phyloP scores from a whole-genome alignment of 2,329 filamentous ascomycete species.

The Colletotrichum australisinense region DNA sequence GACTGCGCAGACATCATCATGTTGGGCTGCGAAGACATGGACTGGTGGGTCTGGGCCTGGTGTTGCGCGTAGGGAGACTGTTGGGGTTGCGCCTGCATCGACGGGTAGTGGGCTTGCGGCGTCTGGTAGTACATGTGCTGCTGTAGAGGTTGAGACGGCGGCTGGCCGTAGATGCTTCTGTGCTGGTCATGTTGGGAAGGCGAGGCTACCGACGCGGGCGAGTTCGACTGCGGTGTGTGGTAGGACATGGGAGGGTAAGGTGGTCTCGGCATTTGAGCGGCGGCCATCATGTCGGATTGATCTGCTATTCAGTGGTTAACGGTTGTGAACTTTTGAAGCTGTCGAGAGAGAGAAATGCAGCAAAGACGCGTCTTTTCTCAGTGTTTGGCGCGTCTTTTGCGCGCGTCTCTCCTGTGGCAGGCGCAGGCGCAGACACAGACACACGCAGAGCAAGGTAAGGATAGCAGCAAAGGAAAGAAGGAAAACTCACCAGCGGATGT shows the following conservation, averaged over 20 bases:
- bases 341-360: not conserved
- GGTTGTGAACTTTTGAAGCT: conserved; percentile 33
- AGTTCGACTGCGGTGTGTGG: conserved; percentile 95
- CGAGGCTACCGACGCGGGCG: conserved; percentile 91
- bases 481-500: conserved; percentile 81
- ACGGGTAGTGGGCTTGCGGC: conserved; percentile 71
- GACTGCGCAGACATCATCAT: conserved; percentile 75
- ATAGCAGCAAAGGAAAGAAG: not conserved
- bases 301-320: conserved; percentile 49
- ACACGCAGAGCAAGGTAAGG: not conserved
- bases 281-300: conserved; percentile 76
- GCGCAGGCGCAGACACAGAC: not conserved
- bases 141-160: conserved; percentile 81
- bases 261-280: conserved; percentile 76
- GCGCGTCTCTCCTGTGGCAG: not conserved
- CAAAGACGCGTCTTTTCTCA: conserved; percentile 11
- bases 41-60: conserved; percentile 63
- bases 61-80: conserved; percentile 72
- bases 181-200: conserved; percentile 91
- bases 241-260: conserved; percentile 90
- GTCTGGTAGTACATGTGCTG: conserved; percentile 81
- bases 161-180: conserved; percentile 85
- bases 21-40: conserved; percentile 72
- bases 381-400: conserved; percentile 15
- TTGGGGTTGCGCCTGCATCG: conserved; percentile 72